phyloP scores from a whole-genome alignment of 2,329 filamentous ascomycete species.

The Aspergillus novofumigatus region DNA sequence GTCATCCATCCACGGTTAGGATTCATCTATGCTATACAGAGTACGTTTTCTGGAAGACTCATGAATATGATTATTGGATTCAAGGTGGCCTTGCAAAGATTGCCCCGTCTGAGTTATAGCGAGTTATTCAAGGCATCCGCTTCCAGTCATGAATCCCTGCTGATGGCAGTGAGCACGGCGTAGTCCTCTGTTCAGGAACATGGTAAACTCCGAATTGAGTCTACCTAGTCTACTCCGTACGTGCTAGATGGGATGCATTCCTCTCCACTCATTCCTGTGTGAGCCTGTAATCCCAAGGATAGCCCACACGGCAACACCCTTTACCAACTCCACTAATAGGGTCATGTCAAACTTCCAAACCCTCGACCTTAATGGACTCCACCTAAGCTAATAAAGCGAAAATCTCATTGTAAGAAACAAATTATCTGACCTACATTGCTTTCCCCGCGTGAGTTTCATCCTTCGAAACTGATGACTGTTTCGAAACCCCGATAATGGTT shows the following conservation, averaged over 20 bases:
- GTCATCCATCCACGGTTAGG: neutral
- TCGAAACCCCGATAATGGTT: conserved; percentile 12
- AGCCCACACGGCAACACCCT: neutral
- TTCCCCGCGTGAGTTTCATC: conserved; percentile 3
- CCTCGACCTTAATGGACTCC: neutral
- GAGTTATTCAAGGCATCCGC: too few species aligned
- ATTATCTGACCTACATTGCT: conserved; percentile 1
- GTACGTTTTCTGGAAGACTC: too few species aligned
- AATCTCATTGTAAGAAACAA: neutral
- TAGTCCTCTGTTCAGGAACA: neutral
- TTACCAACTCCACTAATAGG: neutral
- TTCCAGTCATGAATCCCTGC: neutral
- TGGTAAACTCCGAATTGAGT: neutral
- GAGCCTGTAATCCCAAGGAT: neutral
- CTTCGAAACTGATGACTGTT: conserved; percentile 9
- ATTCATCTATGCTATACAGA: too few species aligned
- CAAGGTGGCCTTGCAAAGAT: neutral
- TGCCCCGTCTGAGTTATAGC: neutral
- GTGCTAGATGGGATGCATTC: neutral
- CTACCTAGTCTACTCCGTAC: neutral
- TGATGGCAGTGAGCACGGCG: neutral
- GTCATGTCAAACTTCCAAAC: neutral
- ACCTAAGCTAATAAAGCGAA: neutral
- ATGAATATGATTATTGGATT: neutral
- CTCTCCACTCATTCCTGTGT: neutral